phyloP scores from a whole-genome alignment of 768 basidiomycete species.

The Boletales sp. region DNA sequence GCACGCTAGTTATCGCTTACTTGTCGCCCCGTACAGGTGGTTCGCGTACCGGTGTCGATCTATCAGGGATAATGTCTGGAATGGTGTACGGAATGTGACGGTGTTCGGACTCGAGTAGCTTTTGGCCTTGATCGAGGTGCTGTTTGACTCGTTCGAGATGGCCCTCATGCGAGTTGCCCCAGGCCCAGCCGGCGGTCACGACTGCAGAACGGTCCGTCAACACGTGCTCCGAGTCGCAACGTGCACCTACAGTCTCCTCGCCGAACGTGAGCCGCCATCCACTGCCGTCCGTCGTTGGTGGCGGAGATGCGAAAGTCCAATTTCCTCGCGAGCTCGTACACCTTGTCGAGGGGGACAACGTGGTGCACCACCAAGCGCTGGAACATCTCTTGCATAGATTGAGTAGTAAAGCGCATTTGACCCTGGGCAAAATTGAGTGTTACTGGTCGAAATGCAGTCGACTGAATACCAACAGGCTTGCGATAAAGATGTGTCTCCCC shows the following conservation, averaged over 20 bases:
- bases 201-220: conserved; percentile 14
- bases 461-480: conserved; percentile 18
- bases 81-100: conserved; percentile 14
- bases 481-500: conserved; percentile 36
- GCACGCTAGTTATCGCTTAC: conserved; percentile 5
- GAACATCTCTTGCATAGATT: conserved; percentile 14
- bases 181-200: conserved; percentile 29
- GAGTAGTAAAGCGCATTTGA: conserved; percentile 25
- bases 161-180: conserved; percentile 27
- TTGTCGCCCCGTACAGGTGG: conserved; percentile 17
- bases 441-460: background rate
- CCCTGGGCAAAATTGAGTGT: conserved; percentile 12
- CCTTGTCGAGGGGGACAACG: conserved; percentile 20
- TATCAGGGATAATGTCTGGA: conserved; percentile 11
- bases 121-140: conserved; percentile 28
- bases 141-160: conserved; percentile 33
- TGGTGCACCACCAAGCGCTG: conserved; percentile 24
- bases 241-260: conserved; percentile 35
- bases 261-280: conserved; percentile 38
- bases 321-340: conserved; percentile 23
- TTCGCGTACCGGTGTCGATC: conserved; percentile 9
- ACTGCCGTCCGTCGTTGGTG: conserved; percentile 26
- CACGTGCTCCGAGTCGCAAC: too few relatives aligned
- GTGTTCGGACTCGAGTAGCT: conserved; percentile 21
- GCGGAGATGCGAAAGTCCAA: conserved; percentile 21